phyloP scores from a whole-genome alignment of 495 filamentous ascomycete species.

The Daldinia decipiens region DNA sequence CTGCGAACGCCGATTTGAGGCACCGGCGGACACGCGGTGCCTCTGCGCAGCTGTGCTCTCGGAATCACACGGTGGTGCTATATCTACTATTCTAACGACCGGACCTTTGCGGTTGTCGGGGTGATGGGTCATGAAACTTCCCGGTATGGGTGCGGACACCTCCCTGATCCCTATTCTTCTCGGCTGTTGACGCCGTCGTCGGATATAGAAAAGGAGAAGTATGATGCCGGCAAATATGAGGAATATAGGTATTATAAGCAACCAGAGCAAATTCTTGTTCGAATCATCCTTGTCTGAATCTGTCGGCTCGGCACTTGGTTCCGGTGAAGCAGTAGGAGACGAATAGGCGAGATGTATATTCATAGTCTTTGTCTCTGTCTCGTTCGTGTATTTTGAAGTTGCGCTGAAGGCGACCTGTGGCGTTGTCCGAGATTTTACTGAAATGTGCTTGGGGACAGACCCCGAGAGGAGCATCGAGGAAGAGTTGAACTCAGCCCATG shows the following conservation, averaged over 20 bases:
- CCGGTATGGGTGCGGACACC: conserved; percentile 57
- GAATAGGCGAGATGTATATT: conserved; percentile 59
- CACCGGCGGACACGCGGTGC: neutral
- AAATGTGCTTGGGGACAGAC: conserved; percentile 61
- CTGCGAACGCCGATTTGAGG: conserved; percentile 29
- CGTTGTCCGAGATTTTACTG: conserved; percentile 44
- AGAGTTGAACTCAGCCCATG: conserved; percentile 76
- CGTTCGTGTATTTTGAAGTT: conserved; percentile 54
- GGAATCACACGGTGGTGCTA: conserved; percentile 25
- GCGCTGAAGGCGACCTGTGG: conserved; percentile 63
- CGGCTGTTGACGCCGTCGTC: conserved; percentile 37
- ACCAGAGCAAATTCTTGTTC: conserved; percentile 40
- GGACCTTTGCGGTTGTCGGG: conserved; percentile 21
- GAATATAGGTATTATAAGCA: conserved; percentile 46
- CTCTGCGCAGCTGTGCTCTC: conserved; percentile 10
- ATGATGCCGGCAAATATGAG: conserved; percentile 31
- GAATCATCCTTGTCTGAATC: conserved; percentile 13
- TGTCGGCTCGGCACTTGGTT: conserved; percentile 25
- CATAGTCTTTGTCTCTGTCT: conserved; percentile 59
- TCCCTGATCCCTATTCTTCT: conserved; percentile 43
- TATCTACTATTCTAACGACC: conserved; percentile 39
- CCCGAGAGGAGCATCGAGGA: conserved; percentile 68
- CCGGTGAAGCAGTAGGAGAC: conserved; percentile 25
- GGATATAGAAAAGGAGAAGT: conserved; percentile 36
- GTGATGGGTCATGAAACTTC: conserved; percentile 48